Evolutionary conservation across 768 basidiomycete species (phyloP), one percentile per base, ranked within the genome.

Genomic region (Hygrophoropsis aurantiaca): DNA sequence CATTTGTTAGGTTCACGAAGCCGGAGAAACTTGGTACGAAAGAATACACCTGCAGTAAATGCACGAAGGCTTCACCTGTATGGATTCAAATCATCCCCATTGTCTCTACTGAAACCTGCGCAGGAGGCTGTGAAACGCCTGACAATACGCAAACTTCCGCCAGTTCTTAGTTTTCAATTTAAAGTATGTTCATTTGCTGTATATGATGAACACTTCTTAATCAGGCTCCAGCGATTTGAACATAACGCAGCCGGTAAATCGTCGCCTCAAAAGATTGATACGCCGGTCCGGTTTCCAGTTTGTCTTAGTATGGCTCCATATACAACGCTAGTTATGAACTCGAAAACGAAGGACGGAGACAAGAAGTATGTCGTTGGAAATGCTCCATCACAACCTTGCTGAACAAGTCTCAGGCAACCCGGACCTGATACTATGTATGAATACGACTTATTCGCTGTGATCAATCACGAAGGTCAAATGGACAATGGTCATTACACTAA

Each of bases 401-500:
- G 4, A 39, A 1, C 40, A 16, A 42, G 15, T 33, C 11, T 13
- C 51, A 80, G 75, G 34, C 66, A 73, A 48, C 71, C 74, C 3
- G 82, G 81, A 5, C 81, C 88, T 0, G 76, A 82, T 21, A 73
- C 77, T 11, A 74, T 91, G 73, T 95, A 88, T 62, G 84, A 88
- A 40, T 97, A 94, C 60, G 90, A 95, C 60, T 79, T 97, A 3
- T 92, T 94, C 58, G 87, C 90, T 20, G 92, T 97, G 32, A 87
- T 98, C 49, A 93, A 90, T 55, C 94, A 97, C 64, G 92, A 97
- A 65, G 94, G 94, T 5, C 87, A 89, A 63, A 82, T 97, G 59
- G 86, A 94, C 64, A 95, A 91, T 46, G 95, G 94, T 0, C 95
- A 98, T 59, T 98, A 97, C 66, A 93, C 87, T 23, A 89, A 87